Evolutionary conservation across 192 early-diverging fungal species (phyloP).

Genomic region (Rhizophagus prolifer): DNA sequence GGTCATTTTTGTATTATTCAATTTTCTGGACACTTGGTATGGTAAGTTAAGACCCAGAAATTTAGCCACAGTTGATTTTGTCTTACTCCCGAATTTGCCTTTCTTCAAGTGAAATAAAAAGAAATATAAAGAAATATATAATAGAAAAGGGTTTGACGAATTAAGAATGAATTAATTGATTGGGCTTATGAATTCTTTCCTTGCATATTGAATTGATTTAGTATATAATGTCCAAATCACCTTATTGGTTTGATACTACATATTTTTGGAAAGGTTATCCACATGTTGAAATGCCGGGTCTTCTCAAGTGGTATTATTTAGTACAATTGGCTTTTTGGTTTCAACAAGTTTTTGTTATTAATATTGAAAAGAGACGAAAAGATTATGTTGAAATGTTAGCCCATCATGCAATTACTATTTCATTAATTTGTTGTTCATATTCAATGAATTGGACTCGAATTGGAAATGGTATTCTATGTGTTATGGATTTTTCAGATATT

Average conservation of each 20-base stretch:
- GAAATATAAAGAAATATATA: too few species aligned
- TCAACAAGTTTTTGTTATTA: constrained; percentile 73
- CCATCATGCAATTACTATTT: constrained; percentile 78
- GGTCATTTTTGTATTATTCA: constrained; percentile 63
- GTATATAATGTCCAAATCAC: constrained; percentile 65
- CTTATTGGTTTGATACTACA: constrained; percentile 71
- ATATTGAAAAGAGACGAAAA: constrained; percentile 73
- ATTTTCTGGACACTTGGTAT: constrained; percentile 63
- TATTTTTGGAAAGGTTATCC: constrained; percentile 74
- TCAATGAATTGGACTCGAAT: constrained; percentile 69
- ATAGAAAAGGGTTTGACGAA: too few species aligned
- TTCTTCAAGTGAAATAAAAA: background rate
- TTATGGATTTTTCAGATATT: constrained; percentile 81
- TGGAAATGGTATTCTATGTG: constrained; percentile 75
- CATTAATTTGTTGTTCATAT: constrained; percentile 64
- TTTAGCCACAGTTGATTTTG: background rate
- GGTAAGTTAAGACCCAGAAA: constrained; percentile 36
- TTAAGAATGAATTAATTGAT: background rate
- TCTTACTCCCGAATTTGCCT: background rate
- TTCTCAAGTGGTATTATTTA: constrained; percentile 74
- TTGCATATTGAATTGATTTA: constrained; percentile 23
- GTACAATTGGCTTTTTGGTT: constrained; percentile 77
- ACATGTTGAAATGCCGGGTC: constrained; percentile 51
- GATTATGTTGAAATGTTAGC: constrained; percentile 68
- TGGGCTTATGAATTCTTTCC: background rate